These are phyloP conservation scores for Erodium texanum DNA, from an alignment of 441 rosid genomes.

Conservation along the genomic window DNA sequence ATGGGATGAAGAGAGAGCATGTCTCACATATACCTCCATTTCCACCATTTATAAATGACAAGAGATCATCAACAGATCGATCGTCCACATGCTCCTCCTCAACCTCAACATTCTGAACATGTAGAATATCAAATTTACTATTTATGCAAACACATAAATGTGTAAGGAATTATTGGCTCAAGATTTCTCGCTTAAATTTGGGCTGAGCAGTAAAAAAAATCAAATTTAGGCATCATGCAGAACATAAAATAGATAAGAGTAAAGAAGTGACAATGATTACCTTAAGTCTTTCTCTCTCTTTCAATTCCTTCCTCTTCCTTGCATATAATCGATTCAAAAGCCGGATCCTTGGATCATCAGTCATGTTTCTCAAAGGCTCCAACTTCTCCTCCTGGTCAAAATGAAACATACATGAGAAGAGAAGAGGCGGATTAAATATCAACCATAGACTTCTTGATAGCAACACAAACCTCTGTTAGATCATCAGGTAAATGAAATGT, in stretches of 20 bases:
- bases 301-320: constrained; percentile 50
- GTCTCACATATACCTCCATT: constrained; percentile 25
- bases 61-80: constrained; percentile 37
- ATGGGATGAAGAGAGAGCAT: neutral
- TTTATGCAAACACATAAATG: neutral
- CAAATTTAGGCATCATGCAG: neutral
- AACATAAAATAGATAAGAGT: neutral
- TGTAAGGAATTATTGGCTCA: neutral
- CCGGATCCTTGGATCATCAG: constrained; percentile 58
- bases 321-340: constrained; percentile 57
- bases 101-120: constrained; percentile 29
- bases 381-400: constrained; percentile 52
- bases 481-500: constrained; percentile 66
- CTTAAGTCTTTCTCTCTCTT: constrained; percentile 49
- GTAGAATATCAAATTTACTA: constrained; percentile 7
- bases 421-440: constrained; percentile 1
- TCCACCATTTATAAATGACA: constrained; percentile 39
- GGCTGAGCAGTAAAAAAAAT: neutral
- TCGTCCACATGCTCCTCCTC: constrained; percentile 41
- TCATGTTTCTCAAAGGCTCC: constrained; percentile 52
- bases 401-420: constrained; percentile 8
- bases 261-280: constrained; percentile 18
- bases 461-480: constrained; percentile 48
- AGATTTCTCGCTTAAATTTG: neutral
- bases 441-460: constrained; percentile 8